Conservation (phyloP, 2,329 filamentous ascomycete genomes). For the Xylaria sp. region DNA sequence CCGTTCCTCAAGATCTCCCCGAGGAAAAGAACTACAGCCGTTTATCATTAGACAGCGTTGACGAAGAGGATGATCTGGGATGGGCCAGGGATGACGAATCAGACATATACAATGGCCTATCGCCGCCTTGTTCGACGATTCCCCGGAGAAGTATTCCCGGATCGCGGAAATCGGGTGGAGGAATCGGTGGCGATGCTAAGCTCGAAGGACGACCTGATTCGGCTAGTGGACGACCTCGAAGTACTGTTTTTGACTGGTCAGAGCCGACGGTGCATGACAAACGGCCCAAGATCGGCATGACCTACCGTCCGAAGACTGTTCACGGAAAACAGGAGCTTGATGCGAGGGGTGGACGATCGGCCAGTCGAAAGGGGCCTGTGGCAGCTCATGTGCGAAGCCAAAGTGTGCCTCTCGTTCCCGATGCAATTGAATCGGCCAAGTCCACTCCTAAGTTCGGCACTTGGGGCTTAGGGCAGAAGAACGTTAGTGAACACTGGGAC, state of each 20-base stretch:
- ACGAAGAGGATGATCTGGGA: constrained; percentile 59
- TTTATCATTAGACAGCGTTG: constrained; percentile 51
- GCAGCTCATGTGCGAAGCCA: constrained; percentile 72
- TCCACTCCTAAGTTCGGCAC: constrained; percentile 70
- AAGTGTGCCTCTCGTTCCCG: constrained; percentile 69
- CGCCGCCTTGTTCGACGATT: constrained; percentile 53
- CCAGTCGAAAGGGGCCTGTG: constrained; percentile 62
- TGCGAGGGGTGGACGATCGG: constrained; percentile 61
- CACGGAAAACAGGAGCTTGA: constrained; percentile 71
- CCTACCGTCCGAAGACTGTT: constrained; percentile 66
- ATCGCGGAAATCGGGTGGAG: constrained; percentile 49
- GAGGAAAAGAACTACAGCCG: constrained; percentile 42
- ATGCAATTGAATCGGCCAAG: constrained; percentile 51
- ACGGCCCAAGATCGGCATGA: constrained; percentile 50
- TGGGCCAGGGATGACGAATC: constrained; percentile 56
- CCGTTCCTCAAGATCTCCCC: constrained; percentile 31
- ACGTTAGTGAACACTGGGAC: constrained; percentile 81
- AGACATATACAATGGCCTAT: constrained; percentile 50
- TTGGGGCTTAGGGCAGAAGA: constrained; percentile 75
- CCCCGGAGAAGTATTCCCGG: constrained; percentile 49
- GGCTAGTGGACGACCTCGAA: constrained; percentile 49
- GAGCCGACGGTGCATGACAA: constrained; percentile 61
- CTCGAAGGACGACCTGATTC: constrained; percentile 34
- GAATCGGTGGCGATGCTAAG: constrained; percentile 45
- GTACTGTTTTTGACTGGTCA: constrained; percentile 74